A percentile compares a stretch with the other conserved stretches of the same genome.
Conservation (phyloP, 2,329 filamentous ascomycete species). For the Ophiostoma piceae region DNA sequence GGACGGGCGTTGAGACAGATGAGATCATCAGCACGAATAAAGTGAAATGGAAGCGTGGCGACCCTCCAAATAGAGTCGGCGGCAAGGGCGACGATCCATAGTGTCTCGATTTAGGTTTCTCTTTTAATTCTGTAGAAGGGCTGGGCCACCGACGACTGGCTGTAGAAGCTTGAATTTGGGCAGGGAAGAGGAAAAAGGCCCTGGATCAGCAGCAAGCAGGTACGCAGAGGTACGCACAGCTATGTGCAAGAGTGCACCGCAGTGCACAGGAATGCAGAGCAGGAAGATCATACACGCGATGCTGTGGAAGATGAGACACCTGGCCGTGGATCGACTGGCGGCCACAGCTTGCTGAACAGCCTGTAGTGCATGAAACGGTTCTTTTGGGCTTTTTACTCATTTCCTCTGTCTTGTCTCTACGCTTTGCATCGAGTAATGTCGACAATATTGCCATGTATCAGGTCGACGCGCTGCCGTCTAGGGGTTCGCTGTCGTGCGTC, state of each 20-base stretch:
- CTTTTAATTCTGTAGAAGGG: not conserved
- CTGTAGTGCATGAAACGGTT: slow-evolving; percentile 17
- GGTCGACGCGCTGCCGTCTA: slow-evolving; percentile 15
- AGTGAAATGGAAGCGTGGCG: not conserved
- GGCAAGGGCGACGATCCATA: slow-evolving; percentile 10
- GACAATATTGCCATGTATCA: not conserved
- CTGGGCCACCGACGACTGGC: not conserved
- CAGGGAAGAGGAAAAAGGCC: not conserved
- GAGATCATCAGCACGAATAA: not conserved
- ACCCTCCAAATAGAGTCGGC: slow-evolving; percentile 4
- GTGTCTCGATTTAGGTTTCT: not conserved
- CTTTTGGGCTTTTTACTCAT: not conserved
- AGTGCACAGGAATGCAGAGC: not conserved
- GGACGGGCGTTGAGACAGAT: not conserved
- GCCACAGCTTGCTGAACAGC: slow-evolving; percentile 6
- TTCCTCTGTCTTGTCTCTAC: not conserved
- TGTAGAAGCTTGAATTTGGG: not conserved
- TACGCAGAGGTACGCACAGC: not conserved
- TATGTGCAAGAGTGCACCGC: not conserved
- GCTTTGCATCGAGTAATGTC: not conserved
- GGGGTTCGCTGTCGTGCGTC: slow-evolving; percentile 24
- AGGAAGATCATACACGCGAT: not conserved
- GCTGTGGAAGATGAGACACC: not conserved
- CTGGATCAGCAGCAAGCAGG: not conserved
- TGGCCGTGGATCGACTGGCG: slow-evolving; percentile 15